Percentiles rank a stretch among this genome's conserved stretches.
phyloP scores from a whole-genome alignment of 148 eudicot genomes.

The Rhododendron molle region DNA sequence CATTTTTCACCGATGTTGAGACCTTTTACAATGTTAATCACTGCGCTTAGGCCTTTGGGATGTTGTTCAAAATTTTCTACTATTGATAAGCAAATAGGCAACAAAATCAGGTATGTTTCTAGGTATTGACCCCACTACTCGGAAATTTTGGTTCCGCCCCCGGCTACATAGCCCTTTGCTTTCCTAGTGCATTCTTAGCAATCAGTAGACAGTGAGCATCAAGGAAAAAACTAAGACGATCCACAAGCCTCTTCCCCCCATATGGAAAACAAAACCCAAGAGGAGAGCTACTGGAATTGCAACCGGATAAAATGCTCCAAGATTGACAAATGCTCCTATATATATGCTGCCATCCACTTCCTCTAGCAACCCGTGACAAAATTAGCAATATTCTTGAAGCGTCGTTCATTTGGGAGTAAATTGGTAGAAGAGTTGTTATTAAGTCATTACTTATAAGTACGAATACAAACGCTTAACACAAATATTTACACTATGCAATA shows the following conservation, averaged over 20 bases:
- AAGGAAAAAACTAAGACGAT: background rate
- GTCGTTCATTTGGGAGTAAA: background rate
- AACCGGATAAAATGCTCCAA: constrained; percentile 3
- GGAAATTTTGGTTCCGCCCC: too few species aligned
- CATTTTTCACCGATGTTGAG: too few species aligned
- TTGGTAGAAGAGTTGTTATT: background rate
- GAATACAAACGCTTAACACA: background rate
- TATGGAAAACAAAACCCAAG: constrained; percentile 28
- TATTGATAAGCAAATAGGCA: background rate
- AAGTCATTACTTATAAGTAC: too few species aligned
- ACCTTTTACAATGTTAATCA: too few species aligned
- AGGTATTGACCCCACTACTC: too few species aligned
- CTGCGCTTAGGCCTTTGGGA: too few species aligned
- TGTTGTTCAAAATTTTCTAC: too few species aligned
- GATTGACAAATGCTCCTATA: constrained; percentile 40
- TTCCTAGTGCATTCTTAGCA: background rate
- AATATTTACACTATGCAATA: background rate
- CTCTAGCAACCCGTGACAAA: constrained; percentile 20
- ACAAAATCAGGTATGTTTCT: too few species aligned
- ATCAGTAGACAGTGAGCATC: background rate
- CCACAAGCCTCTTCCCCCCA: constrained; percentile 41
- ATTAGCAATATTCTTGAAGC: too few species aligned
- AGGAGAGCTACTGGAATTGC: constrained; percentile 28
- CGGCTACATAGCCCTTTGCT: background rate
- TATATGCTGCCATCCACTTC: constrained; percentile 42